Conservation (phyloP, 2,329 filamentous ascomycete genomes). For the Aspergillus vadensis region DNA sequence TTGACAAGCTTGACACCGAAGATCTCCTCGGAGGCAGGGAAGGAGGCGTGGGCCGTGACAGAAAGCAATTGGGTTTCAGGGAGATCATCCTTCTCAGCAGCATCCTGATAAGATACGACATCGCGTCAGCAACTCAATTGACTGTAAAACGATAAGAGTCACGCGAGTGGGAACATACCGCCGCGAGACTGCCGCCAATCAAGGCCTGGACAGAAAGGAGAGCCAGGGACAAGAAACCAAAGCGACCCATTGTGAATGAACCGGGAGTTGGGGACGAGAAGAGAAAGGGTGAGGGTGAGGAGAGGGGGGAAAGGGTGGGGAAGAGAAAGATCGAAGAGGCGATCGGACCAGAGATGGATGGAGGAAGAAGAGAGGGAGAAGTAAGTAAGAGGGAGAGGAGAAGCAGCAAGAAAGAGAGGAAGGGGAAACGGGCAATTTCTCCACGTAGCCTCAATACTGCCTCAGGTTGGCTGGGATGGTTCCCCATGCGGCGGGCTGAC, state of each 20-base stretch:
- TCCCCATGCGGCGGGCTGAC: slow-evolving; percentile 22
- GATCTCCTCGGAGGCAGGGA: slow-evolving; percentile 75
- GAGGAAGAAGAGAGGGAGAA: slow-evolving; percentile 9
- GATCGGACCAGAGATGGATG: neutral
- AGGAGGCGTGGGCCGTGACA: slow-evolving; percentile 59
- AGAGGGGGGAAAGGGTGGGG: slow-evolving; percentile 8
- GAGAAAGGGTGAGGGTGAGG: slow-evolving; percentile 17
- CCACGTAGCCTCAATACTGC: slow-evolving; percentile 26
- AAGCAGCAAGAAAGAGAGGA: neutral
- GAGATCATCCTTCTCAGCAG: slow-evolving; percentile 67
- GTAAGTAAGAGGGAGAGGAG: neutral
- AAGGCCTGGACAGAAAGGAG: slow-evolving; percentile 70
- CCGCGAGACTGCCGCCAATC: slow-evolving; percentile 63
- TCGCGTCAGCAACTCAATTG: slow-evolving; percentile 28
- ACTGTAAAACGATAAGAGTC: neutral
- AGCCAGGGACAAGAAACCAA: slow-evolving; percentile 71
- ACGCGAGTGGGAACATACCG: slow-evolving; percentile 52
- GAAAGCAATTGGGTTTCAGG: slow-evolving; percentile 62
- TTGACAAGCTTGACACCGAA: slow-evolving; percentile 97
- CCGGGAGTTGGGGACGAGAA: slow-evolving; percentile 12
- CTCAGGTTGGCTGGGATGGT: slow-evolving; percentile 1
- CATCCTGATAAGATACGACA: slow-evolving; percentile 41
- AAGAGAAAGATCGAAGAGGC: slow-evolving; percentile 1
- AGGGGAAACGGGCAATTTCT: slow-evolving; percentile 22
- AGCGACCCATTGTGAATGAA: slow-evolving; percentile 65